These are phyloP conservation scores for Blakeslea trispora DNA, from an alignment of 371 early-diverging fungal species.

Conservation along the genomic window DNA sequence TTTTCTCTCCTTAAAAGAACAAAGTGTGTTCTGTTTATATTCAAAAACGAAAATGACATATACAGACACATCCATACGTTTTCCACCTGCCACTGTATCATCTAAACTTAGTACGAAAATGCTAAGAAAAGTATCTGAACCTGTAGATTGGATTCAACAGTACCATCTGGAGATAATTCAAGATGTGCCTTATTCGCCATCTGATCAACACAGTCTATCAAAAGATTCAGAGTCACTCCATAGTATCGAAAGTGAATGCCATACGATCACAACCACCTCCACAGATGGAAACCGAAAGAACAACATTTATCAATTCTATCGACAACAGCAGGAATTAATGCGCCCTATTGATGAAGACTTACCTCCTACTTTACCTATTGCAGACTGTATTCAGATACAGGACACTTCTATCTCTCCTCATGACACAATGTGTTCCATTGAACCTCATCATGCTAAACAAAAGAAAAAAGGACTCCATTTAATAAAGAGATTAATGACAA, in stretches of 20 bases:
- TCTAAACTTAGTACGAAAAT: slow-evolving; percentile 15
- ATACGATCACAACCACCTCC: slow-evolving; percentile 17
- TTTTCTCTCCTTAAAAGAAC: no score
- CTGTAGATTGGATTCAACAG: slow-evolving; percentile 23
- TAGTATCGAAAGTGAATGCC: slow-evolving; percentile 4
- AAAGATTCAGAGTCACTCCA: no score
- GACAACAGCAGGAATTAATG: slow-evolving; percentile 8
- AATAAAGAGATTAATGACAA: slow-evolving; percentile 8
- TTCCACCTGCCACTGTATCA: slow-evolving; percentile 10
- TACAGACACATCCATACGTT: slow-evolving; percentile 5
- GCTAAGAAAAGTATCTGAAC: slow-evolving; percentile 10
- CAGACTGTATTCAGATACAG: no score
- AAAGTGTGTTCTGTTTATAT: no score
- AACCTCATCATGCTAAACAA: not conserved
- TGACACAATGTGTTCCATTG: not conserved
- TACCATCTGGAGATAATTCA: slow-evolving; percentile 19
- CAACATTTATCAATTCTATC: slow-evolving; percentile 14
- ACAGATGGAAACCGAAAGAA: slow-evolving; percentile 13
- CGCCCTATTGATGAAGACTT: slow-evolving; percentile 6
- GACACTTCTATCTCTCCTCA: no score
- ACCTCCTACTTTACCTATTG: not conserved
- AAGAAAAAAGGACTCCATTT: not conserved
- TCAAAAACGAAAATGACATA: no score
- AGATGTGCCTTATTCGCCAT: slow-evolving; percentile 14
- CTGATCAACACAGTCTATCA: slow-evolving; percentile 6